phyloP scores from a whole-genome alignment of 768 basidiomycete genomes.

The Leucocoprinus leucothites region DNA sequence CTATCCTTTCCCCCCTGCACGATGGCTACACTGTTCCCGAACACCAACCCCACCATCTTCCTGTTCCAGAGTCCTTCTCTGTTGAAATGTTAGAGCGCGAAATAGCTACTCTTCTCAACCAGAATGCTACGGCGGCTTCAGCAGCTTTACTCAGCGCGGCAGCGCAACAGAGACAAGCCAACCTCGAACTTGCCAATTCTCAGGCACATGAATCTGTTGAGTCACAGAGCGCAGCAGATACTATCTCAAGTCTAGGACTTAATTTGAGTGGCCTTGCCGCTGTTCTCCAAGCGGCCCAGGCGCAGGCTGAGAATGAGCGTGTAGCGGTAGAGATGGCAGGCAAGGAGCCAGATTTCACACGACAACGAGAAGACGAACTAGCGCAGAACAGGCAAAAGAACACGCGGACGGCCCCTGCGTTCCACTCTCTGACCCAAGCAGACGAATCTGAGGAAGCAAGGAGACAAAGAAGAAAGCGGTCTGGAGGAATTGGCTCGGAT shows the following conservation, averaged over 20 bases:
- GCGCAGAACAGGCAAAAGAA: constrained; percentile 45
- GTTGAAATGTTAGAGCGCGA: constrained; percentile 78
- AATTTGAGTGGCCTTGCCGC: constrained; percentile 70
- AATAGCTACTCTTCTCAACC: constrained; percentile 70
- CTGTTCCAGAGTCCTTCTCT: constrained; percentile 48
- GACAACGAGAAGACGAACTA: constrained; percentile 41
- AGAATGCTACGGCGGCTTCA: constrained; percentile 70
- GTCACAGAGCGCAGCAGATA: constrained; percentile 24
- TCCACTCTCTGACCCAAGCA: constrained; percentile 71
- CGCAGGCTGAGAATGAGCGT: constrained; percentile 50
- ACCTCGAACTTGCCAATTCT: constrained; percentile 31
- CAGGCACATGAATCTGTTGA: constrained; percentile 26
- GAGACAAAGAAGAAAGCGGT: constrained; percentile 28
- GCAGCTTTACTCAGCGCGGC: constrained; percentile 63
- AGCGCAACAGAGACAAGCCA: constrained; percentile 61
- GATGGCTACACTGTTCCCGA: constrained; percentile 34
- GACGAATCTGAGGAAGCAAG: constrained; percentile 31
- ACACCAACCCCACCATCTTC: constrained; percentile 31
- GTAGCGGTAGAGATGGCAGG: constrained; percentile 32
- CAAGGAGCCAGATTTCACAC: constrained; percentile 42
- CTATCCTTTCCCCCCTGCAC: constrained; percentile 37
- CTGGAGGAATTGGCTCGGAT: constrained; percentile 39
- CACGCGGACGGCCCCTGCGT: constrained; percentile 73
- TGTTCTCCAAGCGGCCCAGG: constrained; percentile 75
- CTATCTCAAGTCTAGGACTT: constrained; percentile 45